phyloP scores from a whole-genome alignment of 2,329 filamentous ascomycete species.

The Zopfia rhizophila region DNA sequence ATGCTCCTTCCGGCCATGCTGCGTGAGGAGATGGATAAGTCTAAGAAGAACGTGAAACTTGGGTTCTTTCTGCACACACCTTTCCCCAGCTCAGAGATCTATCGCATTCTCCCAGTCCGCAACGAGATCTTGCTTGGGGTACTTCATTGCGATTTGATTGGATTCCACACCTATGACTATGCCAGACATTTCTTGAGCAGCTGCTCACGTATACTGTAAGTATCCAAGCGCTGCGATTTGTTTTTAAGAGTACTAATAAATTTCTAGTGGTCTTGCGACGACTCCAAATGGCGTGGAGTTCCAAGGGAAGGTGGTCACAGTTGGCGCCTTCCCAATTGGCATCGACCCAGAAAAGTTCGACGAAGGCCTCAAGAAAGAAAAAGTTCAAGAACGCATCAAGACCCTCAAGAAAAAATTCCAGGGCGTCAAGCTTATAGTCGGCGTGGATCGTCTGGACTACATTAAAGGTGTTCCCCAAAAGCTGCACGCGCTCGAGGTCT shows the following conservation, averaged over 20 bases:
- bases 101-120: constrained; percentile 91
- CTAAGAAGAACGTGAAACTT: constrained; percentile 92
- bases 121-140: constrained; percentile 88
- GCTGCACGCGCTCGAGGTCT: constrained; percentile 93
- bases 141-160: constrained; percentile 92
- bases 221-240: constrained; percentile 18
- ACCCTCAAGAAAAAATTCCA: constrained; percentile 90
- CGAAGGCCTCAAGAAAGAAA: constrained; percentile 84
- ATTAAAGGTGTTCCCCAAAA: constrained; percentile 99
- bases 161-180: constrained; percentile 99
- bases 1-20: constrained; percentile 98
- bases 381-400: constrained; percentile 87
- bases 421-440: constrained; percentile 94
- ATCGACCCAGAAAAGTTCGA: constrained; percentile 98
- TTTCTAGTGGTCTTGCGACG: constrained; percentile 70
- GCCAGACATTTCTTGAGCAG: constrained; percentile 97
- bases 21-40: constrained; percentile 83
- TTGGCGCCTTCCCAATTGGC: constrained; percentile 96
- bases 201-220: constrained; percentile 90
- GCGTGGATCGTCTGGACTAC: constrained; percentile 96
- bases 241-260: constrained; percentile 19
- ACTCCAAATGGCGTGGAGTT: constrained; percentile 95
- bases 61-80: constrained; percentile 98
- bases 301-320: constrained; percentile 85
- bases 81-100: constrained; percentile 96